Percentiles rank a stretch among this genome's conserved stretches.
Conservation (phyloP, 2,329 filamentous ascomycete species). For the Magnaporthiopsis incrustans region DNA sequence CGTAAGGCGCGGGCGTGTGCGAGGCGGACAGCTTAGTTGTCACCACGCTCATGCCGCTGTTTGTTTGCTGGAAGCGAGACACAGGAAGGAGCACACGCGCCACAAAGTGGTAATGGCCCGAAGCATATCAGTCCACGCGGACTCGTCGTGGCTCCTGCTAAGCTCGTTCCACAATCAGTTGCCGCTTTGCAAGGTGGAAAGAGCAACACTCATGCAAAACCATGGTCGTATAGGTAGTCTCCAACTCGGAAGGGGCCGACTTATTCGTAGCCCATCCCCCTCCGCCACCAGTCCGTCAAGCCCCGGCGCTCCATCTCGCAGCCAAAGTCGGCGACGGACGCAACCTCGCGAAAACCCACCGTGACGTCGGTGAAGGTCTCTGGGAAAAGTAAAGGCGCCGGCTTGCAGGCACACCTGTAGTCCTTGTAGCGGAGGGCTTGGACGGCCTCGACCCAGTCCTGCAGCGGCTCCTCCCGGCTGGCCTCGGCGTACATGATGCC, state of each 20-base stretch:
- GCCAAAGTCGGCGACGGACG: conserved; percentile 57
- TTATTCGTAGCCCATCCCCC: conserved; percentile 52
- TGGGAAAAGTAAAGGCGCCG: conserved; percentile 22
- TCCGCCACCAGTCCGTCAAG: conserved; percentile 57
- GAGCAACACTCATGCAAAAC: no score
- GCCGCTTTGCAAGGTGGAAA: no score
- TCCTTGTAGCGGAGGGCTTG: conserved; percentile 64
- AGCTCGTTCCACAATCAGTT: neutral
- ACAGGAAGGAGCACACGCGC: neutral
- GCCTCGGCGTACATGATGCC: conserved; percentile 75
- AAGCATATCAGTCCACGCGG: no score
- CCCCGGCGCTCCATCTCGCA: conserved; percentile 51
- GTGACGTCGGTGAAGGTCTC: conserved; percentile 8
- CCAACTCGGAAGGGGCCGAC: neutral
- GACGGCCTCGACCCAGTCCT: conserved; percentile 56
- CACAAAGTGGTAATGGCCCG: no score
- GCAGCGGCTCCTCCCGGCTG: conserved; percentile 40
- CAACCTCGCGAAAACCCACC: conserved; percentile 45
- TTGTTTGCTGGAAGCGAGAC: neutral
- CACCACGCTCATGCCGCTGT: neutral
- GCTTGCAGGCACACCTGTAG: conserved; percentile 54
- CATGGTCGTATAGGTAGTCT: no score
- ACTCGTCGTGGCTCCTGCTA: neutral
- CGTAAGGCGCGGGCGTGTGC: neutral
- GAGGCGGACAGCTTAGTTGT: neutral